A percentile compares a stretch with the other conserved stretches of the same genome.
Conservation (phyloP, 2,329 filamentous ascomycete genomes). For the Didymella glomerata region DNA sequence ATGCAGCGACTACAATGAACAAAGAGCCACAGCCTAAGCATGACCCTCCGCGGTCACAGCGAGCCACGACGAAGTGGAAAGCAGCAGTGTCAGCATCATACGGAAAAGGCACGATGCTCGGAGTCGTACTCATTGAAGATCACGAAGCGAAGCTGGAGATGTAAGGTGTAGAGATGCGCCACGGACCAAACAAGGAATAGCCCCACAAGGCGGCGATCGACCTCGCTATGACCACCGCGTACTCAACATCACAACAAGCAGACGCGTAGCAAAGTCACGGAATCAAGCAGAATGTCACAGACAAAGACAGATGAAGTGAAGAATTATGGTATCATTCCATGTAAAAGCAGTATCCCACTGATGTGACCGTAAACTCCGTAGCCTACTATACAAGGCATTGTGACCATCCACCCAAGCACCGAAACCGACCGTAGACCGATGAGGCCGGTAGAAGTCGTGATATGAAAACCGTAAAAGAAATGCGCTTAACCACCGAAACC, state of each 20-base stretch:
- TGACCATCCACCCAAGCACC: slow-evolving; percentile 54
- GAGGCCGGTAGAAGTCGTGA: slow-evolving; percentile 46
- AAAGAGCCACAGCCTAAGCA: slow-evolving; percentile 1
- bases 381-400: slow-evolving; percentile 46
- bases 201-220: neutral
- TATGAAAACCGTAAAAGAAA: slow-evolving; percentile 46
- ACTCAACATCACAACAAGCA: slow-evolving; percentile 16
- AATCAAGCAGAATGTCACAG: slow-evolving; percentile 3
- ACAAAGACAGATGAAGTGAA: slow-evolving; percentile 20
- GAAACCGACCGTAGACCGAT: slow-evolving; percentile 67
- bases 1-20: slow-evolving; percentile 15
- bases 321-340: slow-evolving; percentile 50
- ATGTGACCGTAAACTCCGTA: slow-evolving; percentile 47
- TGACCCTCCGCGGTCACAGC: neutral
- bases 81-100: neutral
- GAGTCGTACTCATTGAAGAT: neutral
- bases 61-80: neutral
- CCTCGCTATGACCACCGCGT: slow-evolving; percentile 21
- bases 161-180: neutral
- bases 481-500: slow-evolving; percentile 82
- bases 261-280: slow-evolving; percentile 1
- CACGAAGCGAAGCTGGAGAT: neutral
- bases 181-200: neutral
- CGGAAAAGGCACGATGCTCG: neutral
- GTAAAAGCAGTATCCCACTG: slow-evolving; percentile 40